These are phyloP conservation scores for Blastobotrys muscicola DNA, from an alignment of 805 yeast species.

Conservation along the genomic window DNA sequence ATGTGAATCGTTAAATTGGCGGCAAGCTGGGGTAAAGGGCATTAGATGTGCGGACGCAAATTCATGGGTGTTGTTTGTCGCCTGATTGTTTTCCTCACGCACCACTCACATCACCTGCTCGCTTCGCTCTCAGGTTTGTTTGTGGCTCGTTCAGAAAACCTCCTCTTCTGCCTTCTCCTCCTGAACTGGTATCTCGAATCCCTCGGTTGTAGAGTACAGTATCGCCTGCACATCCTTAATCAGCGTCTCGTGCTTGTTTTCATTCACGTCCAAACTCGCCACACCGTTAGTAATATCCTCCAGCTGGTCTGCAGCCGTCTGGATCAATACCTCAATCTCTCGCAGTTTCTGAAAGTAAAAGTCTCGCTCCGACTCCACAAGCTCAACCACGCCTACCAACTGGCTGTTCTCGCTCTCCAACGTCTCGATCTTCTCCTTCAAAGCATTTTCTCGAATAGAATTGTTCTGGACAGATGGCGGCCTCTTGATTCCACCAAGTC, in stretches of 20 bases:
- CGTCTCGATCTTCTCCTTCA: constrained; percentile 32
- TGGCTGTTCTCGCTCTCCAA: constrained; percentile 47
- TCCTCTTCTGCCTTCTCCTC: constrained; percentile 15
- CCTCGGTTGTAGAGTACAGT: constrained; percentile 73
- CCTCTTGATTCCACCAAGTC: constrained; percentile 2
- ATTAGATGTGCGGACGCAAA: too few species aligned
- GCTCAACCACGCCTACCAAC: constrained; percentile 49
- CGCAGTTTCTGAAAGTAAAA: constrained; percentile 84
- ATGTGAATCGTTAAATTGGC: too few species aligned
- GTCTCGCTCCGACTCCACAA: constrained; percentile 68
- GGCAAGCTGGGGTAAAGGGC: too few species aligned
- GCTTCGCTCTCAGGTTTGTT: not conserved
- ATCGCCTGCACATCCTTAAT: constrained; percentile 62
- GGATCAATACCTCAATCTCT: constrained; percentile 75
- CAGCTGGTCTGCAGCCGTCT: constrained; percentile 46
- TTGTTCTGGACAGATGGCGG: constrained; percentile 4
- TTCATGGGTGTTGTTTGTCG: too few species aligned
- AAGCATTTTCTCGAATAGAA: constrained; percentile 30
- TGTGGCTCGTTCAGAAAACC: constrained; percentile 3
- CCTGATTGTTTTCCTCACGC: too few species aligned
- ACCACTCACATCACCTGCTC: too few species aligned
- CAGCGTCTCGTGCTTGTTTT: constrained; percentile 30
- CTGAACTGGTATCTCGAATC: constrained; percentile 52
- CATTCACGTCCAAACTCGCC: not conserved
- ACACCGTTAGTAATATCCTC: constrained; percentile 16